phyloP scores from a whole-genome alignment of 768 basidiomycete species.

The Tylopilus plumbeoviolaceoides region DNA sequence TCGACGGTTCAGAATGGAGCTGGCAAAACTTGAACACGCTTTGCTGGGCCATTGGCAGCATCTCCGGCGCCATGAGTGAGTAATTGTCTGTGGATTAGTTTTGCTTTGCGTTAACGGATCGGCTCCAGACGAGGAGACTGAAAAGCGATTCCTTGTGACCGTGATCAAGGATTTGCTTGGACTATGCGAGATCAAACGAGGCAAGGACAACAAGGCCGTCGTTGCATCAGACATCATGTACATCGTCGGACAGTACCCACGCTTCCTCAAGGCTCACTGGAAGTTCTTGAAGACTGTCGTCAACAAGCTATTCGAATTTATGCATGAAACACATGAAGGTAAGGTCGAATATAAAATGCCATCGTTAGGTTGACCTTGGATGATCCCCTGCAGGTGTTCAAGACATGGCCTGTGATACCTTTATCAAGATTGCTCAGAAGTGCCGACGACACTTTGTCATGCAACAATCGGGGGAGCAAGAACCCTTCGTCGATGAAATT shows the following conservation, averaged over 20 bases:
- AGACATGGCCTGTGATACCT: slow-evolving; percentile 99
- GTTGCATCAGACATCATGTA: slow-evolving; percentile 97
- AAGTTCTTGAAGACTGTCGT: slow-evolving; percentile 99
- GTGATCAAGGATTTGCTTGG: slow-evolving; percentile 99
- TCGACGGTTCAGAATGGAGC: slow-evolving; percentile 97
- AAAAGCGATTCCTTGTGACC: slow-evolving; percentile 97
- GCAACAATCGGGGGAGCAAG: slow-evolving; percentile 95
- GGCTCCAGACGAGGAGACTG: slow-evolving; percentile 87
- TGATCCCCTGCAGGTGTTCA: slow-evolving; percentile 69
- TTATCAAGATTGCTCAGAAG: slow-evolving; percentile 99
- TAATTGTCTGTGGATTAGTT: slow-evolving; percentile 12
- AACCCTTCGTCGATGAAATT: slow-evolving; percentile 98
- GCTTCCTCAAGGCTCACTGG: slow-evolving; percentile 99
- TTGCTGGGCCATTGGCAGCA: slow-evolving; percentile 99
- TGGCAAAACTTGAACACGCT: slow-evolving; percentile 99
- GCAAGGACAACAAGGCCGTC: slow-evolving; percentile 99
- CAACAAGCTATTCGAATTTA: slow-evolving; percentile 99
- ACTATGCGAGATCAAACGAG: slow-evolving; percentile 95
- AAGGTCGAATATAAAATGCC: background rate
- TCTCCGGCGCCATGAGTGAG: slow-evolving; percentile 98
- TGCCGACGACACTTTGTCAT: slow-evolving; percentile 97
- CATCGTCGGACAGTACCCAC: slow-evolving; percentile 98
- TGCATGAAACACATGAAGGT: slow-evolving; percentile 99
- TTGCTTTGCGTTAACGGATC: background rate
- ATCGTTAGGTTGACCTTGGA: slow-evolving; percentile 4